Evolutionary conservation across 352 stramenopile genomes (phyloP), one percentile per base, ranked within the genome.

Genomic region (Pythium folliculosum): DNA sequence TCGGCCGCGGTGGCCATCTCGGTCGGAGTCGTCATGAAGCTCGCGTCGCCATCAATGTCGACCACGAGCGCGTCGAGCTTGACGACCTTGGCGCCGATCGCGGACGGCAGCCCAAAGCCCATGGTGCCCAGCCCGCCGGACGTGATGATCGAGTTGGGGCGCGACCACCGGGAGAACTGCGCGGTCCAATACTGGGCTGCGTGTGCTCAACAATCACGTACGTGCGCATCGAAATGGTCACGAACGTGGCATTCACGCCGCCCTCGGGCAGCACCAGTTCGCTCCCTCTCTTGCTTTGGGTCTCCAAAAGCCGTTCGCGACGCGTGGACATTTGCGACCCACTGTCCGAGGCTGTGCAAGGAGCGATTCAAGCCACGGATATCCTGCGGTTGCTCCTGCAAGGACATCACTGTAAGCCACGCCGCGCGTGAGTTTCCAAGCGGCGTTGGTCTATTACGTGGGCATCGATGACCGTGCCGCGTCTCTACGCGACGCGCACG

Each of bases 21-120:
- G 5, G 90, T 97, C 56, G 98, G 92, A 60, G 95, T 98, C 96
- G 98, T 99, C 70, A 96, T 96, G 74, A 98, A 99, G 57, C 86
- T 97, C 22, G 93, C 96, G 72, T 99, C 96, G 27, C 96, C 96
- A 70, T 99, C 96, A 70, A 99, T 94, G 60, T 97, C 91, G 49
- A 99, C 70, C 22, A 95, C 86, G 32, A 91, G 70, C 35, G 71
- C 72, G 65, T 97, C 87, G 0, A 89, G 88, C 70, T 95, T 93
- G 4, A 92, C 96, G 27, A 97, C 85, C 78, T 99, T 98, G 50
- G 94, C 94, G 53, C 96, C 96, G 65, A 99, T 98, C 16, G 88
- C 92, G 21, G 96, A 94, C 8, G 95, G 95, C 16, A 98, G 78
- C 48, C 94, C 92, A 66, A 97, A 98, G 62, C 96, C 96, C 96